Percentiles rank a stretch among this genome's conserved stretches.
Conservation (phyloP, 2,329 filamentous ascomycete species). For the Geosmithia morbida region DNA sequence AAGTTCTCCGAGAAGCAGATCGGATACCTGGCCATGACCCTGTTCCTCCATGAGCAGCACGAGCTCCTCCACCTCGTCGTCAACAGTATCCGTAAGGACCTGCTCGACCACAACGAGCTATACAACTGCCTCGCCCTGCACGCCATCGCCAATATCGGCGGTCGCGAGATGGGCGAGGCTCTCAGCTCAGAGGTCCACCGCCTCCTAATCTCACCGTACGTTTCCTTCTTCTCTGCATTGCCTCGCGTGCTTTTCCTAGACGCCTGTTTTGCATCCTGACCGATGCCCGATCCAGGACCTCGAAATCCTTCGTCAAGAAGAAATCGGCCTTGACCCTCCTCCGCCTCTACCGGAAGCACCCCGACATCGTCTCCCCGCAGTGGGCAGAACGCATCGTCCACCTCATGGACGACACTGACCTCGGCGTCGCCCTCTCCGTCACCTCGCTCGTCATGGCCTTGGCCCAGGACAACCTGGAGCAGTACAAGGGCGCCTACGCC, state of each 20-base stretch:
- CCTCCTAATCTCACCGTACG: slow-evolving; percentile 85
- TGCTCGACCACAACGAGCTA: slow-evolving; percentile 88
- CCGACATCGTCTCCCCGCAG: slow-evolving; percentile 85
- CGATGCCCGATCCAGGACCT: slow-evolving; percentile 38
- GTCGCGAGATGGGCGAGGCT: slow-evolving; percentile 93
- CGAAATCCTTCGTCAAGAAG: slow-evolving; percentile 98
- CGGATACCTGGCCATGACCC: slow-evolving; percentile 90
- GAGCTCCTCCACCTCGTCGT: slow-evolving; percentile 92
- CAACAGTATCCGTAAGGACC: slow-evolving; percentile 94
- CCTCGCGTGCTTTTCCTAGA: too few species aligned
- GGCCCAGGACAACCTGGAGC: slow-evolving; percentile 84
- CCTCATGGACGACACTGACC: slow-evolving; percentile 92
- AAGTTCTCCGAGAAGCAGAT: slow-evolving; percentile 99
- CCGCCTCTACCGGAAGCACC: slow-evolving; percentile 86
- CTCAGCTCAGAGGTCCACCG: slow-evolving; percentile 84
- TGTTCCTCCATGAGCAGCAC: slow-evolving; percentile 95
- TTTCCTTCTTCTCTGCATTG: slow-evolving; percentile 7
- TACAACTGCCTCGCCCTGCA: slow-evolving; percentile 95
- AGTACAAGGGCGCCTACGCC: slow-evolving; percentile 86
- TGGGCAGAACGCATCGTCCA: slow-evolving; percentile 98
- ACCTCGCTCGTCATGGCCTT: slow-evolving; percentile 91
- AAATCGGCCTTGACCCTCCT: slow-evolving; percentile 91
- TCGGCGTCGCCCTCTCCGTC: slow-evolving; percentile 88
- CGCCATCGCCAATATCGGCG: slow-evolving; percentile 94
- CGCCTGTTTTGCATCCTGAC: slow-evolving; percentile 1